A percentile compares a stretch with the other conserved stretches of the same genome.
phyloP scores from a whole-genome alignment of 2,329 filamentous ascomycete genomes.

The Alternaria ventricosa region DNA sequence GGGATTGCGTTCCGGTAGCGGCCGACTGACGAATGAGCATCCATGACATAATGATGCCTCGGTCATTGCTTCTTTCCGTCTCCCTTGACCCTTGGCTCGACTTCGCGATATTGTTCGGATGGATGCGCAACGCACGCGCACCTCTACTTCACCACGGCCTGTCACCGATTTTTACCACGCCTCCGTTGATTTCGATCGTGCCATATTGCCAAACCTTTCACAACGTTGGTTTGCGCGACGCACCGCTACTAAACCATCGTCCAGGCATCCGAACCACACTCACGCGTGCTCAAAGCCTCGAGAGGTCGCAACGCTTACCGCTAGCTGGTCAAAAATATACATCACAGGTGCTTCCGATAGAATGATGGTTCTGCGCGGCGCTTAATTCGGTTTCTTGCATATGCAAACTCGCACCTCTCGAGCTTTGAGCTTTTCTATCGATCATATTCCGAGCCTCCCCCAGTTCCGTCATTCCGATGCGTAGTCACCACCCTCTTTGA shows the following conservation, averaged over 20 bases:
- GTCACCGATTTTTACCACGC: not conserved
- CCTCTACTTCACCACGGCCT: not conserved
- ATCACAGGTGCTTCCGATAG: not conserved
- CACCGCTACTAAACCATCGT: not conserved
- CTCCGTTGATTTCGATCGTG: no score
- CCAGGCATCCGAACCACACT: not conserved
- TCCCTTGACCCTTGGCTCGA: slow-evolving; percentile 4
- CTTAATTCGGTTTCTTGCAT: not conserved
- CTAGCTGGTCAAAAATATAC: not conserved
- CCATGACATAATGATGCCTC: slow-evolving; percentile 17
- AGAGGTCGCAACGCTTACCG: not conserved
- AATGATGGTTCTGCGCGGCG: not conserved
- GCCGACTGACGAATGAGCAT: slow-evolving; percentile 17
- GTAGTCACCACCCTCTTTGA: not conserved
- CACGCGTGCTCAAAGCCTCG: not conserved
- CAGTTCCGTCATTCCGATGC: not conserved
- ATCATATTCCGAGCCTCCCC: not conserved
- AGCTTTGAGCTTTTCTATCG: not conserved
- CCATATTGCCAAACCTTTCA: no score
- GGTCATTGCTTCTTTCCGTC: slow-evolving; percentile 3
- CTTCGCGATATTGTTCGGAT: not conserved
- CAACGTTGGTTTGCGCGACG: no score
- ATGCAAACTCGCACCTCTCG: not conserved
- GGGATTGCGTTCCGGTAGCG: slow-evolving; percentile 16
- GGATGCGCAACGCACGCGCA: not conserved